phyloP scores from a whole-genome alignment of 805 yeast genomes.

The Komagataella pastoris region DNA sequence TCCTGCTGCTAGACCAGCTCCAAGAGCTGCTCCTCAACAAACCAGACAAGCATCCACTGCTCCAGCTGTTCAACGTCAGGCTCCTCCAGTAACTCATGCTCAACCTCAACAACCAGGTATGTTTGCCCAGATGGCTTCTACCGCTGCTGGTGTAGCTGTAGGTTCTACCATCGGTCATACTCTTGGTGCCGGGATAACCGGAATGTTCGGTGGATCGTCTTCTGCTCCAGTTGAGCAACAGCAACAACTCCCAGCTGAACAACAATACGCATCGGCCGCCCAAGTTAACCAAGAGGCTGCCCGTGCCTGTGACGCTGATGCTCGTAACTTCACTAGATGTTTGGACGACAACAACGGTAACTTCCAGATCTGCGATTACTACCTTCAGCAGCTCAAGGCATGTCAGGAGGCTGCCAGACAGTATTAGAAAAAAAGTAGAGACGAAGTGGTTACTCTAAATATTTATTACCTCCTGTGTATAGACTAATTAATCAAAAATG shows the following conservation, averaged over 20 bases:
- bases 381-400: constrained; percentile 93
- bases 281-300: constrained; percentile 30
- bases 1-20: constrained; percentile 25
- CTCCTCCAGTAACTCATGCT: constrained; percentile 27
- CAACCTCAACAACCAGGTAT: constrained; percentile 68
- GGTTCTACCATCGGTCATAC: constrained; percentile 98
- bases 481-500: neutral
- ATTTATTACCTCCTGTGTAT: neutral
- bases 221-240: constrained; percentile 34
- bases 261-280: constrained; percentile 19
- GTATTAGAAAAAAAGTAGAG: constrained; percentile 31
- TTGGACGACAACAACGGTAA: constrained; percentile 88
- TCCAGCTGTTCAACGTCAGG: constrained; percentile 33
- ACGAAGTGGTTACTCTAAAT: neutral
- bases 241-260: constrained; percentile 24
- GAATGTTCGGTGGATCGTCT: constrained; percentile 76
- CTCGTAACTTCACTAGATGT: constrained; percentile 91
- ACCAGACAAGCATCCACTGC: constrained; percentile 63
- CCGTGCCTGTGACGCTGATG: constrained; percentile 77
- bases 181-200: constrained; percentile 84
- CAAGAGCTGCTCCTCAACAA: constrained; percentile 35
- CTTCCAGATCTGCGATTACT: constrained; percentile 94
- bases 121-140: constrained; percentile 94
- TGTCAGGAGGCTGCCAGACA: constrained; percentile 89
- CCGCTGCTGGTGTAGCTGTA: constrained; percentile 99